Base-by-base conservation (phyloP, 2,329 filamentous ascomycete genomes). In the Alternaria conjuncta region DNA sequence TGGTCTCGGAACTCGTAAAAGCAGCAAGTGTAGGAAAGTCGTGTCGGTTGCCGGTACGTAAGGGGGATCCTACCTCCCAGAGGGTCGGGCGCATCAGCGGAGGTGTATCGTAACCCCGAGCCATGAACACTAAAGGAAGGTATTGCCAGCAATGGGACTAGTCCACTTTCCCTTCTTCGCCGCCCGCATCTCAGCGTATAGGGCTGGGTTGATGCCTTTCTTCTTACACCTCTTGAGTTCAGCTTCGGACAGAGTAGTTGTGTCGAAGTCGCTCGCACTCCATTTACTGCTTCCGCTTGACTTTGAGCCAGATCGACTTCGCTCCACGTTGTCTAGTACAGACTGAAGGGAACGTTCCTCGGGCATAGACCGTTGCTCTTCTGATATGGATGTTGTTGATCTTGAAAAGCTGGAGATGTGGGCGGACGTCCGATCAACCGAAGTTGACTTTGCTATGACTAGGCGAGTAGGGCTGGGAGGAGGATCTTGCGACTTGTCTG, bases 141-240 rank as follows among this genome's bases (percentile, higher is more conserved):
- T 77, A 51, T 78, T 79, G 7, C 77, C 77, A 18, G 70, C 73
- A 51, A 79, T 75, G 5, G 76, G 74, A 65, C 75, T 78, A n/a
- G 72, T 69, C 71, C 76, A 77, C 70, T 75, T 73, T 1, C 81
- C 80, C 57, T 80, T 82, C 56, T 77, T 76, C 21, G 79, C 80
- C 25, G 82, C 80, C 65, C 82, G 81, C 82, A 84, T 84, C 71
- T 85, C 83, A 13, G 81, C 79, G 63, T 81, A 84, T 53, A 84
- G 63, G 10, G 80, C 75, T 13, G 82, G 82, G 62, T 84, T 83
- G 66, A 84, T 82, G 2, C 83, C 82, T 67, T 84, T 85, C 70
- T 82, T 82, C 68, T 76, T 74, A 70, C 82, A 76, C 65, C 82
- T 83, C 61, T 79, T 78, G 46, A 83, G 71, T 49, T 84, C 79